phyloP scores from a whole-genome alignment of 139 green algal species.

The Volvox reticuliferus region DNA sequence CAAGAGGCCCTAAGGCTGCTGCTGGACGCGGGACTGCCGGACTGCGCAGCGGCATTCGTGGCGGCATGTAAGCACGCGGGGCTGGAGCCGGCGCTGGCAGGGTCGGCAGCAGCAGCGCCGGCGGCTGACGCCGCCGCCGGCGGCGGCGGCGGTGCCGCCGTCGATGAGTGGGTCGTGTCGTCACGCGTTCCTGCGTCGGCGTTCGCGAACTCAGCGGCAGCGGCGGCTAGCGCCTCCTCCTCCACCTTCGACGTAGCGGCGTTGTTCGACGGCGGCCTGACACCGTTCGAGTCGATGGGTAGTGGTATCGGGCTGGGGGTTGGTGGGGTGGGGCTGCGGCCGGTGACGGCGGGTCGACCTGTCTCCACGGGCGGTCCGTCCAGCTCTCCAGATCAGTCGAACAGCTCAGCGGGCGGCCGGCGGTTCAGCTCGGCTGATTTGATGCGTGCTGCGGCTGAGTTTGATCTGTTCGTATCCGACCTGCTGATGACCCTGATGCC shows the following conservation, averaged over 20 bases:
- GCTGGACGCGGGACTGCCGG: conserved; percentile 61
- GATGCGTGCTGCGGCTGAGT: not conserved
- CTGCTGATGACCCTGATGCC: not conserved
- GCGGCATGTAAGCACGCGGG: conserved; percentile 61
- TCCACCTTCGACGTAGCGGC: not conserved
- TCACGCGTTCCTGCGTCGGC: not conserved
- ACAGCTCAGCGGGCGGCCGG: not conserved
- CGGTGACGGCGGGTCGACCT: not conserved
- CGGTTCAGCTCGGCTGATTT: not conserved
- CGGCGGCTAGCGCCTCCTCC: not conserved
- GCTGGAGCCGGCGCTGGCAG: conserved; percentile 26
- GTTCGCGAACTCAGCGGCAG: not conserved
- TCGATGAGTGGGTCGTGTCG: not conserved
- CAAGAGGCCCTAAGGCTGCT: conserved; percentile 65
- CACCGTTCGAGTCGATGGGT: conserved; percentile 11
- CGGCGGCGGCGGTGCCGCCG: not conserved
- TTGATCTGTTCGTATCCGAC: conserved; percentile 34
- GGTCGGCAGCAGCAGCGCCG: not conserved
- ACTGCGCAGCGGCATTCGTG: conserved; percentile 71
- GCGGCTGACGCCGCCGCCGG: too few species aligned
- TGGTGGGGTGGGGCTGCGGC: not conserved
- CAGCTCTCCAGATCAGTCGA: too few species aligned
- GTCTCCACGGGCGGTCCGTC: too few species aligned
- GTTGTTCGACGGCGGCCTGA: not conserved
- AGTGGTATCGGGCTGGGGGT: not conserved